Percentiles rank a stretch among this genome's conserved stretches.
Evolutionary conservation across 2,329 filamentous ascomycete genomes (phyloP).

Genomic region (Geosmithia morbida): DNA sequence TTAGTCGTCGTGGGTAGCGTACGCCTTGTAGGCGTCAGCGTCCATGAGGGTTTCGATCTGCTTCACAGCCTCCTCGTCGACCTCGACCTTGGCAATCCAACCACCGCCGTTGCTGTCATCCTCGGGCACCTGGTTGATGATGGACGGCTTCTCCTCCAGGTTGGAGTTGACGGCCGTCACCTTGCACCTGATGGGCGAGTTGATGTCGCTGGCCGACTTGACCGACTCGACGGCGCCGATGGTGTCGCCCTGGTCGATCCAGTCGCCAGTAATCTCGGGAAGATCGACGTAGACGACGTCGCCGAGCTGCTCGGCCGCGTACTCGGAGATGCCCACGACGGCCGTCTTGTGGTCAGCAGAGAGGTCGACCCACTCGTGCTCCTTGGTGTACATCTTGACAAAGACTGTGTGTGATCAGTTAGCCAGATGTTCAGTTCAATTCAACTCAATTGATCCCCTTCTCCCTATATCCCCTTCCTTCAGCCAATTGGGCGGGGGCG

Average conservation of each 20-base stretch:
- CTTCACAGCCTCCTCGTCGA: conserved; percentile 48
- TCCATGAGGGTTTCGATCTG: conserved; percentile 70
- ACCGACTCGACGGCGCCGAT: conserved; percentile 96
- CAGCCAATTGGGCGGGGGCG: neutral
- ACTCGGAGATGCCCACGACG: conserved; percentile 73
- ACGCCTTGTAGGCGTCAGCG: conserved; percentile 60
- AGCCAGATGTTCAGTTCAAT: neutral
- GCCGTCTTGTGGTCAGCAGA: conserved; percentile 70
- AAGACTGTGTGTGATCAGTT: conserved; percentile 23
- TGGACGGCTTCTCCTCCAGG: conserved; percentile 73
- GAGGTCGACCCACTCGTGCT: conserved; percentile 97
- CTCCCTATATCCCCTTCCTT: neutral
- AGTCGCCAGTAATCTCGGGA: conserved; percentile 48
- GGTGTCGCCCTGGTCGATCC: conserved; percentile 62
- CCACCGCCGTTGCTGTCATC: conserved; percentile 59
- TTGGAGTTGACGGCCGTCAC: conserved; percentile 59
- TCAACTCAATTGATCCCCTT: neutral
- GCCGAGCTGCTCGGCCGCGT: conserved; percentile 82
- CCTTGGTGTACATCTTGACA: conserved; percentile 64
- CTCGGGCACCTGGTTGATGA: conserved; percentile 85
- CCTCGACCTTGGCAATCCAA: conserved; percentile 83
- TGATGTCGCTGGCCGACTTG: conserved; percentile 96
- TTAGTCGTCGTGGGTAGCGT: conserved; percentile 36
- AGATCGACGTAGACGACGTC: conserved; percentile 98
- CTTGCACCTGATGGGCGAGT: conserved; percentile 69